Conservation (phyloP, 345 rosid species). For the Excoecaria agallocha region DNA sequence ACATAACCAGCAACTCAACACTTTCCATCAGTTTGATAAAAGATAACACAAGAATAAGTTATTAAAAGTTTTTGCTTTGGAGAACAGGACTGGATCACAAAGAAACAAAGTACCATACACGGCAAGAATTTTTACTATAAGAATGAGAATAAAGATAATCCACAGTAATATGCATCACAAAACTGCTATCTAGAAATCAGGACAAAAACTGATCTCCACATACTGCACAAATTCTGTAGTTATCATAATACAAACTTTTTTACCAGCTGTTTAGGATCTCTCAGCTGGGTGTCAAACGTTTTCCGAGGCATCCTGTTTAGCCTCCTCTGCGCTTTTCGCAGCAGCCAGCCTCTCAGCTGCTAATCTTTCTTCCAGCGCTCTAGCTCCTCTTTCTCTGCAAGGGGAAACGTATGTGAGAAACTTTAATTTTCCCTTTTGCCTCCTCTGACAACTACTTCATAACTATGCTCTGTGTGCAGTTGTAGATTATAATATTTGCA, state of each 20-base stretch:
- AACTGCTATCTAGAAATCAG: conserved; percentile 27
- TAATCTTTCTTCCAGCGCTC: conserved; percentile 94
- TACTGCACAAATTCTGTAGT: conserved; percentile 24
- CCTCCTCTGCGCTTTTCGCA: conserved; percentile 48
- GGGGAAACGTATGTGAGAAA: neutral
- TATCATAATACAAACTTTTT: conserved; percentile 13
- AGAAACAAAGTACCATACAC: neutral
- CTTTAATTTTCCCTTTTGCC: neutral
- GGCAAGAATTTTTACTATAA: conserved; percentile 14
- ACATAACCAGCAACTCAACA: neutral
- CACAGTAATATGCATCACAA: too few relatives aligned
- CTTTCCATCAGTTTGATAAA: neutral
- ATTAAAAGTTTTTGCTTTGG: too few relatives aligned
- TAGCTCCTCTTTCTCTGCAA: conserved; percentile 98
- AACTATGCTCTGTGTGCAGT: neutral
- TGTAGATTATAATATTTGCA: too few relatives aligned
- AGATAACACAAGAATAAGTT: too few relatives aligned
- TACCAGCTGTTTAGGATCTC: neutral
- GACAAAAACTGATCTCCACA: conserved; percentile 23
- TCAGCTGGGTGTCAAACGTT: conserved; percentile 43
- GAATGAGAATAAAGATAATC: conserved; percentile 4
- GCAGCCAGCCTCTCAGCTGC: conserved; percentile 71
- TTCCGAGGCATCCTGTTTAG: conserved; percentile 52
- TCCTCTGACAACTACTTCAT: neutral
- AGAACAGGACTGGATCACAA: too few relatives aligned